phyloP scores from a whole-genome alignment of 371 early-diverging fungal species.

The Lichtheimia hyalospora region DNA sequence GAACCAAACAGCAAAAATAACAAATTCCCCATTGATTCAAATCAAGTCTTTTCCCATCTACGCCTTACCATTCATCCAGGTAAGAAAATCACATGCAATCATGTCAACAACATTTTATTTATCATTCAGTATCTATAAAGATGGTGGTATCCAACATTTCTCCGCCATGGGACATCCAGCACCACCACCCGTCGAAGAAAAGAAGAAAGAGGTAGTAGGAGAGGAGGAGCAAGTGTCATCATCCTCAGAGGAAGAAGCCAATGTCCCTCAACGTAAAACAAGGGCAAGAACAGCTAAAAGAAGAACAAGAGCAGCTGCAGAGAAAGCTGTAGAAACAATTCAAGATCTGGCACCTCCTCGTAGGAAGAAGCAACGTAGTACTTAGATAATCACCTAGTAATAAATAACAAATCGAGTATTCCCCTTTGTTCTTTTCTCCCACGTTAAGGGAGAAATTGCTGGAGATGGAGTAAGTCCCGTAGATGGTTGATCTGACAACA shows the following conservation, averaged over 20 bases:
- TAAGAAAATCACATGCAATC: not conserved
- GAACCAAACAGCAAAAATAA: not conserved
- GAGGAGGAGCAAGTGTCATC: not conserved
- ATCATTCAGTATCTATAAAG: not conserved
- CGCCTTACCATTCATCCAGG: constrained; percentile 26
- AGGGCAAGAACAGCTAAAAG: not conserved
- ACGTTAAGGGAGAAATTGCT: not conserved
- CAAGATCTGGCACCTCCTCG: not conserved
- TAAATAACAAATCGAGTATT: not conserved
- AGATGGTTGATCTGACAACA: too few relatives aligned
- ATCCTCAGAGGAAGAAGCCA: too few relatives aligned
- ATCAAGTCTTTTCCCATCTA: constrained; percentile 20
- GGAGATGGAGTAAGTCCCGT: too few relatives aligned
- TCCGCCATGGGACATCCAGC: constrained; percentile 13
- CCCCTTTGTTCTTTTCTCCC: not conserved
- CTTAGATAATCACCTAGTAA: not conserved
- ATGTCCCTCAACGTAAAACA: too few relatives aligned
- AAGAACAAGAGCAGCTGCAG: not conserved
- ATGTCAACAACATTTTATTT: too few relatives aligned
- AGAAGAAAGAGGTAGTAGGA: not conserved
- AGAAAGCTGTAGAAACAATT: not conserved
- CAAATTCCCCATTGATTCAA: not conserved
- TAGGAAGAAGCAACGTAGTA: too few relatives aligned
- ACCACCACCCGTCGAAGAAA: not conserved
- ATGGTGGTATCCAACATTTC: constrained; percentile 38